Evolutionary conservation across 169 alveolate genomes (phyloP).

Genomic region (Toxoplasma gondii): DNA sequence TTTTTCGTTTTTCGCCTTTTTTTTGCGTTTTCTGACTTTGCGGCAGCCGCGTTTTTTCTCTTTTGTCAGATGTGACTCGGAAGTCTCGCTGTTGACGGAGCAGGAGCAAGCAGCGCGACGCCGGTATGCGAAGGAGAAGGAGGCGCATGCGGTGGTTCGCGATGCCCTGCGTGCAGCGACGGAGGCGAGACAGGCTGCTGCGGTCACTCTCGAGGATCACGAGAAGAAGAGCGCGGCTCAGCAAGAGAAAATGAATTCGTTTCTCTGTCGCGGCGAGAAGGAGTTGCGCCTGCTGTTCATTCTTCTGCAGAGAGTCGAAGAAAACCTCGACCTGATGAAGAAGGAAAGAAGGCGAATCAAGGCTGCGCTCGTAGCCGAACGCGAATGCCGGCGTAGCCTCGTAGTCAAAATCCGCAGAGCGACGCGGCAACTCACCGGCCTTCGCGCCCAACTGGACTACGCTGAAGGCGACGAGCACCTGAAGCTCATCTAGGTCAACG

Average conservation of each 20-base stretch:
- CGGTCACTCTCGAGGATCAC: background rate
- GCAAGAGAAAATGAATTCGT: background rate
- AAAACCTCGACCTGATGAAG: background rate
- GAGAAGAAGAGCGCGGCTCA: background rate
- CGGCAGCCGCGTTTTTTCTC: background rate
- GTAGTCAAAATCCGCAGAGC: background rate
- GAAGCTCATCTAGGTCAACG: background rate
- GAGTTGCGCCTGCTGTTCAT: background rate
- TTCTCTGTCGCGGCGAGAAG: background rate
- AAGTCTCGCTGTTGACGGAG: background rate
- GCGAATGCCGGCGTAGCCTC: background rate
- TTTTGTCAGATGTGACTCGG: constrained; percentile 17
- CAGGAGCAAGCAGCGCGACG: background rate
- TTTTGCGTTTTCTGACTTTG: background rate
- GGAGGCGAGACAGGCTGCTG: background rate
- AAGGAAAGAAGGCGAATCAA: background rate
- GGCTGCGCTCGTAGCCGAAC: background rate
- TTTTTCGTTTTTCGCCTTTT: background rate
- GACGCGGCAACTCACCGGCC: background rate
- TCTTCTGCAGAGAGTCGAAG: background rate
- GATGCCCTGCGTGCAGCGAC: background rate
- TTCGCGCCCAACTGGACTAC: background rate
- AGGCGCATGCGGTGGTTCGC: background rate
- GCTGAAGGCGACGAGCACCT: background rate
- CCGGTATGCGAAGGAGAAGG: background rate